phyloP scores from a whole-genome alignment of 805 yeast genomes.

The Schwanniomyces vanrijiae region DNA sequence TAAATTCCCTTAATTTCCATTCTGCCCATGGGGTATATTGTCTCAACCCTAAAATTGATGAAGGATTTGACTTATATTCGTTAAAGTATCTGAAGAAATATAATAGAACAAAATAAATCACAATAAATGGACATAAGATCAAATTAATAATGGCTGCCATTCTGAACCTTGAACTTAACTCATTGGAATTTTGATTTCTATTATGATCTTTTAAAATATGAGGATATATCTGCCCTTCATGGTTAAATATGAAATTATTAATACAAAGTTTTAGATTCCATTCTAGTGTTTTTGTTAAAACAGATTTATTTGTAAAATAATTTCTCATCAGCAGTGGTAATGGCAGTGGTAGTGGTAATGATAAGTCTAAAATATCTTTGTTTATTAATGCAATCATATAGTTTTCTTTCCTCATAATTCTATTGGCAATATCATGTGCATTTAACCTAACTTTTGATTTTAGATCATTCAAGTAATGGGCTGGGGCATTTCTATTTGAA shows the following conservation, averaged over 20 bases:
- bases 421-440: constrained; percentile 92
- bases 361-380: constrained; percentile 67
- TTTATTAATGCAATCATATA: constrained; percentile 88
- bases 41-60: constrained; percentile 63
- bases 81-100: constrained; percentile 90
- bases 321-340: constrained; percentile 6
- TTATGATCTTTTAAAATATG: constrained; percentile 69
- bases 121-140: constrained; percentile 80
- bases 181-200: constrained; percentile 63
- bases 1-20: constrained; percentile 93
- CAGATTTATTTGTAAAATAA: constrained; percentile 25
- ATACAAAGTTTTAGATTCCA: constrained; percentile 93
- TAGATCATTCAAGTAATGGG: constrained; percentile 46
- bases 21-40: constrained; percentile 93
- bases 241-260: constrained; percentile 80
- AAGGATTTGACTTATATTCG: constrained; percentile 87
- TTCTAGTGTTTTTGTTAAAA: constrained; percentile 83
- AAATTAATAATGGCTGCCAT: constrained; percentile 87
- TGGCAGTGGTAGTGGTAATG: constrained; percentile 33
- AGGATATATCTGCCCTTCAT: constrained; percentile 77
- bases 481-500: constrained; percentile 19
- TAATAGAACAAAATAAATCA: constrained; percentile 74
- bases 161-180: constrained; percentile 75
- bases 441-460: constrained; percentile 74
- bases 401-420: constrained; percentile 94